A percentile compares a stretch with the other conserved stretches of the same genome.
These are phyloP conservation scores for Populus davidiana DNA, from an alignment of 345 rosid species.

Conservation along the genomic window DNA sequence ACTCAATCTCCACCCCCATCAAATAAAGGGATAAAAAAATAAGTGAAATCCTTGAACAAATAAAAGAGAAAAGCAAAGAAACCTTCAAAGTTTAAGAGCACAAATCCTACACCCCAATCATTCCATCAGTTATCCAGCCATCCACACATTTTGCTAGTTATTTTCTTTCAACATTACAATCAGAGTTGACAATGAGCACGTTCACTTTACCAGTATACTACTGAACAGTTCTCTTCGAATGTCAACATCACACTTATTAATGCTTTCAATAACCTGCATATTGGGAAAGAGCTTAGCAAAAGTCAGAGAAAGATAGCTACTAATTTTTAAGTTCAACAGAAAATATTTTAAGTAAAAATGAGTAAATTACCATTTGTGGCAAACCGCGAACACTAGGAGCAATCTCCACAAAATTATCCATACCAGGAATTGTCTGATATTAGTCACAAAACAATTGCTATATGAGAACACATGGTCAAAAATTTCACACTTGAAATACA, in stretches of 20 bases:
- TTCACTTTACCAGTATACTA: slow-evolving; percentile 72
- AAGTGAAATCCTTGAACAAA: neutral
- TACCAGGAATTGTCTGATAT: slow-evolving; percentile 81
- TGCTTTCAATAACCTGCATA: slow-evolving; percentile 87
- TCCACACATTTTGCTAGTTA: neutral
- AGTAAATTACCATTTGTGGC: slow-evolving; percentile 78
- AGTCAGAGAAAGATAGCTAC: neutral
- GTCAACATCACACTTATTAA: slow-evolving; percentile 89
- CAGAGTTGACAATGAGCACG: neutral
- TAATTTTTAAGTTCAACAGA: neutral
- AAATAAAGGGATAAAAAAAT: neutral
- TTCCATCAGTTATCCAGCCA: too few species aligned
- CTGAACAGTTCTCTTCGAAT: slow-evolving; percentile 91
- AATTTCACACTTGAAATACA: neutral
- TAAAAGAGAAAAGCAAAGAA: neutral
- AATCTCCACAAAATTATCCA: slow-evolving; percentile 67
- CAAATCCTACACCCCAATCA: neutral
- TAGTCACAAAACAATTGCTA: slow-evolving; percentile 8
- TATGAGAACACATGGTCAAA: neutral
- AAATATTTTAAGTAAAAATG: neutral
- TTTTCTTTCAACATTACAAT: neutral
- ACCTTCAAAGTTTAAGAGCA: neutral
- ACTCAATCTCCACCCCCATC: neutral
- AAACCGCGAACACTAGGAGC: slow-evolving; percentile 65
- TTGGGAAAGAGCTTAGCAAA: slow-evolving; percentile 5